Evolutionary conservation across 2,329 filamentous ascomycete species (phyloP).

Genomic region (Botryotinia calthae): DNA sequence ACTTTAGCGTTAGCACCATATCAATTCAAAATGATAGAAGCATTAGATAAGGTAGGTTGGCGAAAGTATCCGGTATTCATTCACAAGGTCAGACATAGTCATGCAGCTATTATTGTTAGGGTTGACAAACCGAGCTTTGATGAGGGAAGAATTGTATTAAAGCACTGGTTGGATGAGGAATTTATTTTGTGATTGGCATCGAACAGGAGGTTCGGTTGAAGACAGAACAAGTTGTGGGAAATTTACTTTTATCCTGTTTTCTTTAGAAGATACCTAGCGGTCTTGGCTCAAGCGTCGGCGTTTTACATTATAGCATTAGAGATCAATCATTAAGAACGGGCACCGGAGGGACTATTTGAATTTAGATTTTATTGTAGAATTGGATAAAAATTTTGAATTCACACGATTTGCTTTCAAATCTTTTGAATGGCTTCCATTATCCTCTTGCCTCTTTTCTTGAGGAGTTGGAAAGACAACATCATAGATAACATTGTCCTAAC

Average conservation of each 20-base stretch:
- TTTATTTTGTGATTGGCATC: conserved; percentile 48
- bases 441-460: neutral
- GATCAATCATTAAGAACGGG: neutral
- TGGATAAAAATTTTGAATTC: neutral
- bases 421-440: too few relatives aligned
- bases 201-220: neutral
- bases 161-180: conserved; percentile 75
- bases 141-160: conserved; percentile 75
- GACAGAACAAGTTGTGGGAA: neutral
- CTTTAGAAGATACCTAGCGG: neutral
- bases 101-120: conserved; percentile 87
- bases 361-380: neutral
- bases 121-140: conserved; percentile 63
- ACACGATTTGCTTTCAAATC: neutral
- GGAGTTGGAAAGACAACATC: neutral
- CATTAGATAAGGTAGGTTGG: conserved; percentile 66
- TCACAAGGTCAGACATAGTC: conserved; percentile 73
- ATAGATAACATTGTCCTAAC: neutral
- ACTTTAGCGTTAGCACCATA: conserved; percentile 74
- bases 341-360: neutral
- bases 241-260: neutral
- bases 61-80: conserved; percentile 70
- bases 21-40: conserved; percentile 83
- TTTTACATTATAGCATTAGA: conserved; percentile 15
- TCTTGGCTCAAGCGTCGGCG: conserved; percentile 9